phyloP scores from a whole-genome alignment of 768 basidiomycete species.

The Arthromyces matolae region DNA sequence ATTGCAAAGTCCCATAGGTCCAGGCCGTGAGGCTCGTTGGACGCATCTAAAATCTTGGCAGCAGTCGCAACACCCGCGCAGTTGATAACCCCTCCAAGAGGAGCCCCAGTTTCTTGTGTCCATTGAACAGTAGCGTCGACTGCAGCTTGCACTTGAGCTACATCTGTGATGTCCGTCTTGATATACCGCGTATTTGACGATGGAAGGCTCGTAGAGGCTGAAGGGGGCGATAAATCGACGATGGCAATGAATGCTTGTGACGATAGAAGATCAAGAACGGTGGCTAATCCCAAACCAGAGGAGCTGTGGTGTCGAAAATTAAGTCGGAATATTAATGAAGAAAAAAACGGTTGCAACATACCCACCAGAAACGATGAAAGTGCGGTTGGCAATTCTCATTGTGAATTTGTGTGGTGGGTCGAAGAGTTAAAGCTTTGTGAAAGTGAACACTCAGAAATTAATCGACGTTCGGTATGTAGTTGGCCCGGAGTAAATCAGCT shows the following conservation, averaged over 20 bases:
- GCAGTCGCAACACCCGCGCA: slow-evolving; percentile 50
- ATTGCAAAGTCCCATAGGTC: slow-evolving; percentile 52
- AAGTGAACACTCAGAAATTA: no score
- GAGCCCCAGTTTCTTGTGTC: slow-evolving; percentile 36
- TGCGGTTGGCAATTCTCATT: slow-evolving; percentile 50
- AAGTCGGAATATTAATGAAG: not conserved
- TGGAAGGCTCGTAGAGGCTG: slow-evolving; percentile 27
- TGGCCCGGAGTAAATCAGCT: no score
- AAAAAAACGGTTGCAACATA: slow-evolving; percentile 22
- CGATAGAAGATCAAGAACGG: slow-evolving; percentile 41
- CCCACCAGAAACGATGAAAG: slow-evolving; percentile 59
- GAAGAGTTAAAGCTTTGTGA: not conserved
- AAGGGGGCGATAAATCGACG: slow-evolving; percentile 44
- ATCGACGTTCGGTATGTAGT: no score
- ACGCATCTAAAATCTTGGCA: slow-evolving; percentile 43
- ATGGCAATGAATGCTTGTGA: slow-evolving; percentile 44
- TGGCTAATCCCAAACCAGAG: slow-evolving; percentile 55
- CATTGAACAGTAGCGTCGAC: slow-evolving; percentile 36
- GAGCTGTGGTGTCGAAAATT: slow-evolving; percentile 31
- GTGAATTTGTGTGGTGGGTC: not conserved
- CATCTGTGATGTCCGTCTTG: slow-evolving; percentile 36
- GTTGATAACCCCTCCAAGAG: slow-evolving; percentile 55
- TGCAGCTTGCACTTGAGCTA: slow-evolving; percentile 35
- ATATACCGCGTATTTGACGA: no score
- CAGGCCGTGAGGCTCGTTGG: slow-evolving; percentile 43